Conservation (phyloP, 176 grass and related monocot genomes). For the Avena insularis region DNA sequence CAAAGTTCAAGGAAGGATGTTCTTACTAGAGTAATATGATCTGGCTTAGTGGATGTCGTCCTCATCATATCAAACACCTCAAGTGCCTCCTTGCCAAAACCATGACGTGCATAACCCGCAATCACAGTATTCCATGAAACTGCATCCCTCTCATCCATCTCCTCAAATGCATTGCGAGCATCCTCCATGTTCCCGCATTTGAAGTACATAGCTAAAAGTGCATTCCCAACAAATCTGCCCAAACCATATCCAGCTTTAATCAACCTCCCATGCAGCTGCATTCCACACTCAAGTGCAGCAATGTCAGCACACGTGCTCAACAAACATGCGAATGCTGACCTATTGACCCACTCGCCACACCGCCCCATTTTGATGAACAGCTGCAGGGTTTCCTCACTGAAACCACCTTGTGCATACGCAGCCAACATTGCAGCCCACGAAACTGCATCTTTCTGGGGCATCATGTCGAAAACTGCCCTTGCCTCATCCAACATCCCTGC, state of each 20-base stretch:
- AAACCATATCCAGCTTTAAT: conserved; percentile 76
- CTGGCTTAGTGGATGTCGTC: conserved; percentile 61
- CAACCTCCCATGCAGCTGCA: conserved; percentile 79
- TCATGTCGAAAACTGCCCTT: conserved; percentile 63
- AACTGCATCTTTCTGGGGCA: conserved; percentile 71
- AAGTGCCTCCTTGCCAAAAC: conserved; percentile 76
- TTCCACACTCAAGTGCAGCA: conserved; percentile 84
- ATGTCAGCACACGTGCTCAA: conserved; percentile 91
- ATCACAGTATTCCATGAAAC: conserved; percentile 98
- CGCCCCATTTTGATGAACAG: conserved; percentile 77
- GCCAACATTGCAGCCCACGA: conserved; percentile 95
- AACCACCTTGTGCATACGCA: conserved; percentile 73
- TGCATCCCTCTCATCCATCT: conserved; percentile 81
- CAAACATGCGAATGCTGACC: conserved; percentile 80
- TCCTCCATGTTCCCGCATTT: conserved; percentile 86
- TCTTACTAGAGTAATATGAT: conserved; percentile 92
- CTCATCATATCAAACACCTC: conserved; percentile 75
- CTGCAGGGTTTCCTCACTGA: conserved; percentile 70
- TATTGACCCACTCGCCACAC: conserved; percentile 66
- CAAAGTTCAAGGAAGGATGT: conserved; percentile 1
- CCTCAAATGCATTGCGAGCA: conserved; percentile 73
- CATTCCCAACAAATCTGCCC: conserved; percentile 91
- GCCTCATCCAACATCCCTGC: conserved; percentile 72
- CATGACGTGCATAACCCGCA: conserved; percentile 79
- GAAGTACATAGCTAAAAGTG: conserved; percentile 88